phyloP scores from a whole-genome alignment of 179 eudicot species.

The Spergularia azorica region DNA sequence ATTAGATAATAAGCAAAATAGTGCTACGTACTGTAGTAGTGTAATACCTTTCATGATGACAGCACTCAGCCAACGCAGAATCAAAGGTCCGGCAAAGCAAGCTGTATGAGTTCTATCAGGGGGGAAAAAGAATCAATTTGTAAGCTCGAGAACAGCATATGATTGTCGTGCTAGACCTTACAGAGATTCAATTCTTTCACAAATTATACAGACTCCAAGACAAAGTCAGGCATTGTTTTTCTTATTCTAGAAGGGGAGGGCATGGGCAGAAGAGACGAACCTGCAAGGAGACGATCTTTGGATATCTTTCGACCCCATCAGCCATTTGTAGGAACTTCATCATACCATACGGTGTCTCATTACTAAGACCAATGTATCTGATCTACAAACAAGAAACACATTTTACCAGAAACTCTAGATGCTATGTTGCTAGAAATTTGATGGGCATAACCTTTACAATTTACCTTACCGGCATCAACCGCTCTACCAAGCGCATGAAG shows the following conservation, averaged over 20 bases:
- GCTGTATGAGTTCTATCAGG: slow-evolving; percentile 70
- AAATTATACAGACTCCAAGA: slow-evolving; percentile 7
- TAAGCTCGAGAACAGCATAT: slow-evolving; percentile 7
- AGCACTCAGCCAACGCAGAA: slow-evolving; percentile 85
- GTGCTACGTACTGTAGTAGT: background rate
- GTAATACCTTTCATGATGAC: slow-evolving; percentile 88
- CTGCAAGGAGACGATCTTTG: slow-evolving; percentile 78
- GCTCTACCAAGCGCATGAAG: slow-evolving; percentile 79
- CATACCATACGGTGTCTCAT: slow-evolving; percentile 91
- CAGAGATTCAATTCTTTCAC: background rate
- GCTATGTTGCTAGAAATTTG: background rate
- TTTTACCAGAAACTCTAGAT: background rate
- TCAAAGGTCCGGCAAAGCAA: slow-evolving; percentile 89
- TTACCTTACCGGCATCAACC: slow-evolving; percentile 86
- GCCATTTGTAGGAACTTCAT: slow-evolving; percentile 85
- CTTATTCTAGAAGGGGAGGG: background rate
- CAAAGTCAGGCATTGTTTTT: background rate
- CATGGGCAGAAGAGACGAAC: slow-evolving; percentile 33
- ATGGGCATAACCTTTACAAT: slow-evolving; percentile 23
- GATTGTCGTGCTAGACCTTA: background rate
- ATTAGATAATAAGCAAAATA: background rate
- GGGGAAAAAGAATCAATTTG: slow-evolving; percentile 12
- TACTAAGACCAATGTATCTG: slow-evolving; percentile 88
- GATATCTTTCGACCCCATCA: slow-evolving; percentile 33
- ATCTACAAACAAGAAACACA: slow-evolving; percentile 48